These are phyloP conservation scores for Seiridium unicorne DNA, from an alignment of 2,329 filamentous ascomycete genomes.

Conservation along the genomic window DNA sequence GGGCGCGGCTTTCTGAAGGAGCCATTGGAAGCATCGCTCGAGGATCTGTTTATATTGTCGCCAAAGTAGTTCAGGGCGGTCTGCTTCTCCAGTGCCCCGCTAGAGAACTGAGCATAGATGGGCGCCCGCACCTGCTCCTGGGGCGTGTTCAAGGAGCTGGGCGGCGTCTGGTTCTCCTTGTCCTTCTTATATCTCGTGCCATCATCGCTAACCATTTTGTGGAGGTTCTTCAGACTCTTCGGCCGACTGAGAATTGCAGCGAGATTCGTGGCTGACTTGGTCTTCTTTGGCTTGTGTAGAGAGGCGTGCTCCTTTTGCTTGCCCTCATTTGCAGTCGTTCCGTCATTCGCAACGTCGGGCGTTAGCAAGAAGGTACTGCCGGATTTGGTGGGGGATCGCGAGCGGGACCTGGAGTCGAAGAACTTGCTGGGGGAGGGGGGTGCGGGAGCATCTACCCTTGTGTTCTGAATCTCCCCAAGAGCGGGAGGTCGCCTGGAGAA, in stretches of 20 bases:
- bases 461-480: slow-evolving; percentile 57
- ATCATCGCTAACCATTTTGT: slow-evolving; percentile 50
- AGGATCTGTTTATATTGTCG: slow-evolving; percentile 9
- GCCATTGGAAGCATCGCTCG: slow-evolving; percentile 16
- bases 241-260: slow-evolving; percentile 71
- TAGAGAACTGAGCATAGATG: slow-evolving; percentile 76
- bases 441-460: slow-evolving; percentile 33
- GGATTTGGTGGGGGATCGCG: slow-evolving; percentile 23
- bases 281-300: slow-evolving; percentile 68
- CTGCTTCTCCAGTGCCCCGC: slow-evolving; percentile 28
- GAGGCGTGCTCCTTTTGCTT: slow-evolving; percentile 38
- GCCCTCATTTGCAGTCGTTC: slow-evolving; percentile 26
- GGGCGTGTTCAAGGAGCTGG: slow-evolving; percentile 38
- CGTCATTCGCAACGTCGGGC: slow-evolving; percentile 35
- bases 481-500: slow-evolving; percentile 41
- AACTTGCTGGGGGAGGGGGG: slow-evolving; percentile 24
- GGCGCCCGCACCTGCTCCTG: slow-evolving; percentile 56
- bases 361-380: slow-evolving; percentile 34
- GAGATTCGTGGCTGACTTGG: slow-evolving; percentile 83
- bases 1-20: slow-evolving; percentile 41
- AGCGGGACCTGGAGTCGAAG: slow-evolving; percentile 11
- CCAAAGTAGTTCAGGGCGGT: slow-evolving; percentile 6
- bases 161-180: slow-evolving; percentile 79
- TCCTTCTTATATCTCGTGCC: slow-evolving; percentile 55
- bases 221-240: slow-evolving; percentile 69